phyloP scores from a whole-genome alignment of 768 basidiomycete genomes.

The Suillus clintonianus region DNA sequence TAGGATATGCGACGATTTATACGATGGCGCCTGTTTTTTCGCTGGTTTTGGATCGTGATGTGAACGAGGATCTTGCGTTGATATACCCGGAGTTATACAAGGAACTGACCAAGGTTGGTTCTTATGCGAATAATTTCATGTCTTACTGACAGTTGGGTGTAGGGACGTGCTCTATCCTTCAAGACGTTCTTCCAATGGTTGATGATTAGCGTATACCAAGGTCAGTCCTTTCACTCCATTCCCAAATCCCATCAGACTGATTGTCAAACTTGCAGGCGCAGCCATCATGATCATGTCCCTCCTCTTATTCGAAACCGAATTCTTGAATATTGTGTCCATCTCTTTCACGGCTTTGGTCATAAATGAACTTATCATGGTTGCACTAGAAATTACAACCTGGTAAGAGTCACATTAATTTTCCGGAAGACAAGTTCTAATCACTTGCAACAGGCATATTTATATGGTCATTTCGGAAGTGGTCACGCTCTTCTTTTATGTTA shows the following conservation, averaged over 20 bases:
- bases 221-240: constrained; percentile 37
- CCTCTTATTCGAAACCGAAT: constrained; percentile 94
- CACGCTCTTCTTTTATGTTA: constrained; percentile 84
- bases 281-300: constrained; percentile 99
- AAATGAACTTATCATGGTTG: constrained; percentile 99
- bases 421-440: neutral
- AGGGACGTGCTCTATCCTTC: constrained; percentile 93
- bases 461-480: constrained; percentile 93
- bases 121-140: neutral
- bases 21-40: constrained; percentile 99
- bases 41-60: constrained; percentile 91
- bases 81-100: constrained; percentile 98
- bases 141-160: constrained; percentile 8
- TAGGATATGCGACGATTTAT: constrained; percentile 93
- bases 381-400: constrained; percentile 97
- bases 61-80: constrained; percentile 92
- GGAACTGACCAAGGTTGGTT: constrained; percentile 87
- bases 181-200: constrained; percentile 99
- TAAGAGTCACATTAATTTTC: constrained; percentile 29
- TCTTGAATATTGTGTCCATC: constrained; percentile 96
- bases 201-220: constrained; percentile 98
- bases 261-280: constrained; percentile 55
- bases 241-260: neutral
- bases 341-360: constrained; percentile 95
- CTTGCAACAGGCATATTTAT: constrained; percentile 75